phyloP scores from a whole-genome alignment of 2,329 filamentous ascomycete genomes.

The Paramyrothecium sp. region DNA sequence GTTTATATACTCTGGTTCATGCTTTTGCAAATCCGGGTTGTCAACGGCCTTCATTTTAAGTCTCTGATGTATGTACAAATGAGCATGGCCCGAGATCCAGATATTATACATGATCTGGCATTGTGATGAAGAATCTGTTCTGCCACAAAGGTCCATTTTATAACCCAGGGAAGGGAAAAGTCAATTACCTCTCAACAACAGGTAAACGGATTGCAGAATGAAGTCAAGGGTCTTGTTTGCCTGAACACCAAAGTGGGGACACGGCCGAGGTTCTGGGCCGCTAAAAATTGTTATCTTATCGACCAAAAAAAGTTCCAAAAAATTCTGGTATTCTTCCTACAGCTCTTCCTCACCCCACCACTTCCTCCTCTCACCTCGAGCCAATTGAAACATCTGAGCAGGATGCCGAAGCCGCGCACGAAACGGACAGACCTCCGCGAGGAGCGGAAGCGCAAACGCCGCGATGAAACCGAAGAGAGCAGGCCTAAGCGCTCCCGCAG shows the following conservation, averaged over 20 bases:
- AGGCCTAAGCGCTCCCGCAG: slow-evolving; percentile 22
- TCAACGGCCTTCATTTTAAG: no score
- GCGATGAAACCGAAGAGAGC: slow-evolving; percentile 15
- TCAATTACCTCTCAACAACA: no score
- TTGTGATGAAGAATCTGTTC: no score
- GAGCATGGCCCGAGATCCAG: no score
- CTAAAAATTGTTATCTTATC: slow-evolving; percentile 1
- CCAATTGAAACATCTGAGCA: slow-evolving; percentile 11
- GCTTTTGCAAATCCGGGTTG: no score
- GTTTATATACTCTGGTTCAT: no score
- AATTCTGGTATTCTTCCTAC: slow-evolving; percentile 12
- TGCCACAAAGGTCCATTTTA: no score
- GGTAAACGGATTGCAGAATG: no score
- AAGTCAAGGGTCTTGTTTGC: no score
- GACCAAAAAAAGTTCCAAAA: background rate
- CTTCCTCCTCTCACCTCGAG: slow-evolving; percentile 1
- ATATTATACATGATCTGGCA: no score
- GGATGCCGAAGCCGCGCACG: slow-evolving; percentile 43
- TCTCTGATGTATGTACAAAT: no score
- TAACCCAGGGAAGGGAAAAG: no score
- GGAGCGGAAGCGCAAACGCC: slow-evolving; percentile 38
- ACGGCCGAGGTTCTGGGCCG: background rate
- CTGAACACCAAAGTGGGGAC: background rate
- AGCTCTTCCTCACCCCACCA: slow-evolving; percentile 10
- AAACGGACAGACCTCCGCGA: slow-evolving; percentile 37